Evolutionary conservation across 768 basidiomycete genomes (phyloP).

Genomic region (Tephrocybe sp.): DNA sequence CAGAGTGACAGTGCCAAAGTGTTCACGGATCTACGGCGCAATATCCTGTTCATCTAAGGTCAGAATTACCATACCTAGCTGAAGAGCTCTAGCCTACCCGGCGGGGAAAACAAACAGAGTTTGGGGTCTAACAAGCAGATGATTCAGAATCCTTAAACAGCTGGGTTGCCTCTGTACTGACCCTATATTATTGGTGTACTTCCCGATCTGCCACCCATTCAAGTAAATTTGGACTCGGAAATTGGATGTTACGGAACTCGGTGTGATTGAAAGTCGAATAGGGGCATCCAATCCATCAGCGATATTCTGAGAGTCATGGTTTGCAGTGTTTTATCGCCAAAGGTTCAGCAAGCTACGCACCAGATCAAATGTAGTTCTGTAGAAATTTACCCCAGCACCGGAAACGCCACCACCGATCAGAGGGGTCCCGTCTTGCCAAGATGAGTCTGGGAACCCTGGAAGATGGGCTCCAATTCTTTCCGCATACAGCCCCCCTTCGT

Average conservation of each 20-base stretch:
- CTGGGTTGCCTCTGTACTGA: conserved; percentile 15
- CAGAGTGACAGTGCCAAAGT: conserved; percentile 49
- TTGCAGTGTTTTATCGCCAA: not conserved
- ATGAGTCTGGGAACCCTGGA: conserved; percentile 41
- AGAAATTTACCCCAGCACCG: conserved; percentile 44
- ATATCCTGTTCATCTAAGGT: conserved; percentile 29
- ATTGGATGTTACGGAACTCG: conserved; percentile 43
- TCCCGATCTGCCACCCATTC: conserved; percentile 56
- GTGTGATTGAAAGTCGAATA: conserved; percentile 44
- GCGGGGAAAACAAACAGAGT: conserved; percentile 51
- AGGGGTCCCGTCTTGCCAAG: conserved; percentile 37
- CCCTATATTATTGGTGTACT: conserved; percentile 54
- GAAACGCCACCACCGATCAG: conserved; percentile 28
- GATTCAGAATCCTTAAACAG: not conserved
- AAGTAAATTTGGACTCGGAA: conserved; percentile 50
- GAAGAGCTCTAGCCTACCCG: conserved; percentile 37
- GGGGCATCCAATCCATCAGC: conserved; percentile 44
- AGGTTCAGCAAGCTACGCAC: conserved; percentile 21
- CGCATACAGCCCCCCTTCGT: conserved; percentile 50
- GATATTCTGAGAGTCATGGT: conserved; percentile 25
- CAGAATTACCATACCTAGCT: not conserved
- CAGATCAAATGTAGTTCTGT: conserved; percentile 40
- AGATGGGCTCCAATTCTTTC: conserved; percentile 53
- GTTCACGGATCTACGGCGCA: conserved; percentile 41
- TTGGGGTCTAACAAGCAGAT: conserved; percentile 33